Percentiles rank a stretch among this genome's conserved stretches.
These are phyloP conservation scores for Cladophialophora exuberans DNA, from an alignment of 2,329 filamentous ascomycete genomes.

Conservation along the genomic window DNA sequence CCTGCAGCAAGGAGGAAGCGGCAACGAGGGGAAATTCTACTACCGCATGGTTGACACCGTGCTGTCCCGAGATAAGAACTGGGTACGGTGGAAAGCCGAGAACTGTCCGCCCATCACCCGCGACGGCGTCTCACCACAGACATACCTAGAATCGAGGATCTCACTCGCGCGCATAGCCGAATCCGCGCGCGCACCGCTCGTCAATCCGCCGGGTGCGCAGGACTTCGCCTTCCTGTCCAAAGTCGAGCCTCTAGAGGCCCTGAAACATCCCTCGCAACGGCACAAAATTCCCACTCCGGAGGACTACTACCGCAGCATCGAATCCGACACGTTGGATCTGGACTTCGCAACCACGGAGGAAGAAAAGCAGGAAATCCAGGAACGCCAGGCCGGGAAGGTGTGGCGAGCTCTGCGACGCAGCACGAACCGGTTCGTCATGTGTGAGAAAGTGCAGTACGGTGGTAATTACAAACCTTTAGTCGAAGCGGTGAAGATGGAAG, in stretches of 20 bases:
- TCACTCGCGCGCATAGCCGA: conserved; percentile 68
- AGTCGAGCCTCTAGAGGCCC: conserved; percentile 66
- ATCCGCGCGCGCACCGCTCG: conserved; percentile 67
- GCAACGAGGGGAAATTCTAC: conserved; percentile 86
- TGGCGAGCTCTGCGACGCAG: conserved; percentile 87
- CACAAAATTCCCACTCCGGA: conserved; percentile 71
- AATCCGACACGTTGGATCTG: conserved; percentile 80
- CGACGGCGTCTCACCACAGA: conserved; percentile 68
- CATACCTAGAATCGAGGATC: conserved; percentile 71
- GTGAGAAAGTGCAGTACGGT: conserved; percentile 86
- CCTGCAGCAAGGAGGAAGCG: conserved; percentile 60
- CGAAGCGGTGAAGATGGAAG: conserved; percentile 9
- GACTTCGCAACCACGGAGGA: conserved; percentile 73
- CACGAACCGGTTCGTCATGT: conserved; percentile 64
- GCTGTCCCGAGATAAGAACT: conserved; percentile 93
- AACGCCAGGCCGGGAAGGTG: conserved; percentile 81
- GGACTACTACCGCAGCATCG: conserved; percentile 72
- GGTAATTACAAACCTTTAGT: conserved; percentile 61
- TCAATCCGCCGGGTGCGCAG: conserved; percentile 71
- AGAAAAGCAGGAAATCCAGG: conserved; percentile 62
- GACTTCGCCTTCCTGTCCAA: conserved; percentile 78
- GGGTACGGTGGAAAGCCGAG: conserved; percentile 98
- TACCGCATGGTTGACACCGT: conserved; percentile 97
- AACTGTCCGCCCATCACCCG: conserved; percentile 85
- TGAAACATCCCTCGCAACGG: conserved; percentile 68